Evolutionary conservation across 2,329 filamentous ascomycete genomes (phyloP), one percentile per base, ranked within the genome.

Genomic region (Hypoxylon sp.): DNA sequence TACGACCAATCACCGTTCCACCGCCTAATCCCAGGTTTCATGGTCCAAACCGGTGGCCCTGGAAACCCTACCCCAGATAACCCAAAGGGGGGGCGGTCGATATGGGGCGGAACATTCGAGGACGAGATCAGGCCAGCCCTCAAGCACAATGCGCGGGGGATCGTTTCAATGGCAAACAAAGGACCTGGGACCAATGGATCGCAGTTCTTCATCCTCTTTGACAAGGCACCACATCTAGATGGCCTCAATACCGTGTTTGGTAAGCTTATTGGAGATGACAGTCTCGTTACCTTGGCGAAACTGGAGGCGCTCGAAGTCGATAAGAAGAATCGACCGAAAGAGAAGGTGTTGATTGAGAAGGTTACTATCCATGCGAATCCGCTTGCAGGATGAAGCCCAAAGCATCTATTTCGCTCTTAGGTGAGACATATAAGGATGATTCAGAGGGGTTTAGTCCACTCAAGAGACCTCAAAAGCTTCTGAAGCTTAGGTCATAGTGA

Each of bases 231-330:
- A 39, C 93, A 96, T 81, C 83, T 97, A 46, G 93, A 96, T 78
- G 93, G 92, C 3, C 87, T 93, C 78, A 96, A 96, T 77, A 94
- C 93, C 0, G 90, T 95, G 1, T 95, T 97, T 80, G 93, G 92
- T 10, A 90, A 91, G 78, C 84, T 95, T 35, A 84, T 91, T 62
- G 90, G 87, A 39, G 90, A 91, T 73, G 88, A 90, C 48, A 86
- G 87, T 62, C 75, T 90, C 52, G 87, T 84, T 37, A 92, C 91
- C 4, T 80, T 96, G 73, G 88, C 90, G 61, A 90, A 88, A 78
- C 85, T 96, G 75, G 93, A 96, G 83, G 85, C 81, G 22, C 80
- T 93, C 19, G 87, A 90, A 70, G 88, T 94, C 52, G 93, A 96
- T 80, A 92, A 90, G 83, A 96, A 95, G 85, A 90, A 86, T 74